phyloP scores from a whole-genome alignment of 306 rosid species.

The Castanea crenata region DNA sequence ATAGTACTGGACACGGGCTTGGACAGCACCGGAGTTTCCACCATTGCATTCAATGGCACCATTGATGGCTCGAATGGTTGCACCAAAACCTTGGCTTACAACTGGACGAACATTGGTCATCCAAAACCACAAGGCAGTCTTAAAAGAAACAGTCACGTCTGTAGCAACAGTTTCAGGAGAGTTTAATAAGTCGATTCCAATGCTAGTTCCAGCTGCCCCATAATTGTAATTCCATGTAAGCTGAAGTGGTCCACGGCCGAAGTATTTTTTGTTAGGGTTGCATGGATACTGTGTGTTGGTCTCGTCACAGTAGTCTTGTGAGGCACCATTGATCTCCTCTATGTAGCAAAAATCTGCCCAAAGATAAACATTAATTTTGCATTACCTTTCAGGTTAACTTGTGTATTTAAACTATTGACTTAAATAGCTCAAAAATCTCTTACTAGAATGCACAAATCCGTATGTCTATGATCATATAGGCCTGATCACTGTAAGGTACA shows the following conservation, averaged over 20 bases:
- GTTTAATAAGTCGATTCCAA: conserved; percentile 58
- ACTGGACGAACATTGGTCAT: conserved; percentile 63
- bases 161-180: conserved; percentile 64
- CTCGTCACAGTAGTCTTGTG: conserved; percentile 81
- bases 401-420: too few relatives aligned
- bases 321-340: conserved; percentile 76
- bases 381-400: too few relatives aligned
- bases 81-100: conserved; percentile 61
- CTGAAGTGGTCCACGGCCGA: conserved; percentile 82
- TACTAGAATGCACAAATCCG: too few relatives aligned
- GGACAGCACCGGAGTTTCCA: conserved; percentile 43
- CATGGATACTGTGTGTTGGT: conserved; percentile 58
- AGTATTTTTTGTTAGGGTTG: conserved; percentile 59
- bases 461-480: too few relatives aligned
- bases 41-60: conserved; percentile 74
- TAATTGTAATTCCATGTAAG: conserved; percentile 89
- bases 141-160: conserved; percentile 53
- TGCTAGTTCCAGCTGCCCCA: conserved; percentile 65
- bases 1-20: conserved; percentile 46
- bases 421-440: too few relatives aligned
- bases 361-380: not conserved
- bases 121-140: conserved; percentile 89
- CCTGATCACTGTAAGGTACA: too few relatives aligned
- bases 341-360: conserved; percentile 69
- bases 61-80: conserved; percentile 83